A percentile compares a stretch with the other conserved stretches of the same genome.
Evolutionary conservation across 208 protist genomes (phyloP).

Genomic region (Jaenimonas drosophilae): DNA sequence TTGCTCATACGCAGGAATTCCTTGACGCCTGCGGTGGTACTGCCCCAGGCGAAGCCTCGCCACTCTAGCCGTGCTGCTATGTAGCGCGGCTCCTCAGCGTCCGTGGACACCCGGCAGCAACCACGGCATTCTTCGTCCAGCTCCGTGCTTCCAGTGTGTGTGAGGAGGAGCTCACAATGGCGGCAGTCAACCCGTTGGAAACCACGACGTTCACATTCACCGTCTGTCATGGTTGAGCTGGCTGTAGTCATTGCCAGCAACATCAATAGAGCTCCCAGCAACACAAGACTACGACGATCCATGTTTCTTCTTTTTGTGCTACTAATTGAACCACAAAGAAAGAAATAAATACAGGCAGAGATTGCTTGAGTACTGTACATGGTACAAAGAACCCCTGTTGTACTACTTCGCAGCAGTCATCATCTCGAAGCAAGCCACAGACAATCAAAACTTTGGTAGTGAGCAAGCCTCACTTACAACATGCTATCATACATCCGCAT

Average conservation of each 20-base stretch:
- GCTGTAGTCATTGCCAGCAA: not conserved
- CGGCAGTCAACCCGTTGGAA: constrained; percentile 25
- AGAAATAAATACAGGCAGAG: constrained; percentile 1
- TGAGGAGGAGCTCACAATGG: constrained; percentile 23
- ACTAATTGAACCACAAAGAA: constrained; percentile 1
- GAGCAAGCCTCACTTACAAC: too few species aligned
- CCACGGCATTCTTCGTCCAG: constrained; percentile 36
- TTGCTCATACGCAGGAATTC: too few species aligned
- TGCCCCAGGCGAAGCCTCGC: too few species aligned
- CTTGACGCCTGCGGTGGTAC: too few species aligned
- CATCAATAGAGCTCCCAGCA: not conserved
- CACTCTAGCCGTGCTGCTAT: not conserved
- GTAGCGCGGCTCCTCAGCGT: not conserved
- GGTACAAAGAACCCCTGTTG: too few species aligned
- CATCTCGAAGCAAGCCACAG: too few species aligned
- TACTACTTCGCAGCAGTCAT: too few species aligned
- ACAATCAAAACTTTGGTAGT: too few species aligned
- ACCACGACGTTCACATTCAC: constrained; percentile 32
- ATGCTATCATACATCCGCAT: too few species aligned
- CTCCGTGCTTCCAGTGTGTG: constrained; percentile 19
- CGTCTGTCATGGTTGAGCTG: not conserved
- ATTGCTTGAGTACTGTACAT: too few species aligned
- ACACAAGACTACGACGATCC: too few species aligned
- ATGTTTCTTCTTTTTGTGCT: too few species aligned
- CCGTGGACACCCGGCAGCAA: constrained; percentile 26